Base-by-base conservation (phyloP, 2,329 filamentous ascomycete species). In the Leptodontidium sp. region DNA sequence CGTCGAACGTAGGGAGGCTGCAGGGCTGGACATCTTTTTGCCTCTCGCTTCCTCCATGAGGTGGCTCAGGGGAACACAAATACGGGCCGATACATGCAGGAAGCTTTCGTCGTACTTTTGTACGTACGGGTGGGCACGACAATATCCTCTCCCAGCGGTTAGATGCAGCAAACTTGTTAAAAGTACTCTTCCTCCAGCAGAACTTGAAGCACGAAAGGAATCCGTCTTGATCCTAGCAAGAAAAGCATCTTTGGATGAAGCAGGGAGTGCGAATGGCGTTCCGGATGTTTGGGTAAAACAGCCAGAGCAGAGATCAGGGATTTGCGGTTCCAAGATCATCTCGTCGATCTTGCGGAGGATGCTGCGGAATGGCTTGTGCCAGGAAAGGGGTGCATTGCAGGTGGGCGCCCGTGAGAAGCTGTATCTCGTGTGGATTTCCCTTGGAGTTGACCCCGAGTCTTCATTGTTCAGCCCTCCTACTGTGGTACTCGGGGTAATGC, bases 31-130 rank as follows among this genome's bases (percentile, higher is more conserved):
- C 50, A 52, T 45, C 47, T 68, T 61, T 53, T 40, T 32, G 35
- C 65, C 67, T 70, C 47, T 68, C 67, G 67, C 65, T 72, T 73
- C 55, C 43, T 50, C 40, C 49, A 69, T 68, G 64, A 70, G 69
- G 71, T 73, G 64, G 69, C 67, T 72, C 65, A 70, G 58, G 61
- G 66, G 65, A 67, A 69, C 71, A 74, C 72, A 67, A 61, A 50
- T 67, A 66, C 73, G 71, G 73, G 49, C 68, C 64, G 70, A 68
- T 70, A 69, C 70, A 72, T 71, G 65, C 63, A 67, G 43, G 65
- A 66, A 67, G 65, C 72, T 73, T 64, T 59, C 24, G 11, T 26
- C 50, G 43, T 62, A 70, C 74, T 69, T 70, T 65, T 50, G 57
- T 35, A 40, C 68, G 61, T 35, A 40, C 68, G 64, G 38, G 62